Evolutionary conservation across 2,329 filamentous ascomycete species (phyloP).

Genomic region (Microdochium trichocladiopsis): DNA sequence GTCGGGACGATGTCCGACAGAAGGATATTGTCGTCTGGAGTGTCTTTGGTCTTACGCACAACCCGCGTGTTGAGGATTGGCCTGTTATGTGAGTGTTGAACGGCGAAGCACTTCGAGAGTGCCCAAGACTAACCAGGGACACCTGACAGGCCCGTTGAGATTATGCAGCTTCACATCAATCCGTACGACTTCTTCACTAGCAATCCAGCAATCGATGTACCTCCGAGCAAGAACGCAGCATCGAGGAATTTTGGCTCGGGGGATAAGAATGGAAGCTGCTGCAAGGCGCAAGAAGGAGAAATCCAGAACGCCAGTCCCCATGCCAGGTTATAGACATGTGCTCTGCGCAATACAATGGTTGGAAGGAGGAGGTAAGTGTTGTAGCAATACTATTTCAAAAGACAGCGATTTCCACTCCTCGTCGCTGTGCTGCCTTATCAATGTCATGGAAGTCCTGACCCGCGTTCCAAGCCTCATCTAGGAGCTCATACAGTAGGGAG

Average conservation of each 20-base stretch:
- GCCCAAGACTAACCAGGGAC: too few species aligned
- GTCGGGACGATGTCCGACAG: constrained; percentile 41
- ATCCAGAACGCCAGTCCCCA: background rate
- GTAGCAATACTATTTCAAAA: background rate
- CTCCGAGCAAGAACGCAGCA: constrained; percentile 22
- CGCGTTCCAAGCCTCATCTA: background rate
- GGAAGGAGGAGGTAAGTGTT: background rate
- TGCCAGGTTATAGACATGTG: too few species aligned
- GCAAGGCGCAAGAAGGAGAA: background rate
- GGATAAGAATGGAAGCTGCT: background rate
- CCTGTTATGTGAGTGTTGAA: constrained; percentile 52
- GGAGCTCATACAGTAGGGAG: background rate
- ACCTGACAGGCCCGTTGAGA: constrained; percentile 54
- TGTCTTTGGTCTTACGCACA: constrained; percentile 44
- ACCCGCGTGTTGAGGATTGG: too few species aligned
- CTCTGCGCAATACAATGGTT: too few species aligned
- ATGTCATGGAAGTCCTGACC: constrained; percentile 1
- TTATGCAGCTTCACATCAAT: constrained; percentile 33
- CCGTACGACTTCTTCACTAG: constrained; percentile 40
- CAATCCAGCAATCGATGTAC: constrained; percentile 39
- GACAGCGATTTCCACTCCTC: background rate
- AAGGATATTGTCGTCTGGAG: constrained; percentile 40
- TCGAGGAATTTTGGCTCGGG: constrained; percentile 4
- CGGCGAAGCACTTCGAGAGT: too few species aligned
- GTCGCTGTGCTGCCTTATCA: background rate